Evolutionary conservation across 1,284 basidiomycete genomes (phyloP).

Genomic region (Microbotryomycetes sp.): DNA sequence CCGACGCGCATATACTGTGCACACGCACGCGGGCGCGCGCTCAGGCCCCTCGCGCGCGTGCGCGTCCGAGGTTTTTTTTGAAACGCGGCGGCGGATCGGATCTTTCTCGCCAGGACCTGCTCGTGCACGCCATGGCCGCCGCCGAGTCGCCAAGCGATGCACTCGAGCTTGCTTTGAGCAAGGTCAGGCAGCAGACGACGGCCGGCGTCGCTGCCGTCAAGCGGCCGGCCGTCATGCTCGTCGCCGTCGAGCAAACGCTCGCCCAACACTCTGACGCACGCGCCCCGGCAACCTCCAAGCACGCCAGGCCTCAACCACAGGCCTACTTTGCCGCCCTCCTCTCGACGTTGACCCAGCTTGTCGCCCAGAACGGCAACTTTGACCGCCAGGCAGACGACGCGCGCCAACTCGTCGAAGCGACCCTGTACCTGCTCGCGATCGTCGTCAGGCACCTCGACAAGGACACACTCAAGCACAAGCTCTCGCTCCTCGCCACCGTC

Average conservation of each 20-base stretch:
- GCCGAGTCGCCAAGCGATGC: not conserved
- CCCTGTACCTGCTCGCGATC: conserved; percentile 80
- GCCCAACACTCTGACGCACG: conserved; percentile 56
- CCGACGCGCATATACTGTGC: no score
- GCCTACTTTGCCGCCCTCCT: conserved; percentile 84
- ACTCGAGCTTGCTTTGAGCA: conserved; percentile 52
- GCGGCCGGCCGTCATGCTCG: conserved; percentile 77
- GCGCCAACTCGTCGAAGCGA: conserved; percentile 61
- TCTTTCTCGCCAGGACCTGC: not conserved
- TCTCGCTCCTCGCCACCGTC: conserved; percentile 44
- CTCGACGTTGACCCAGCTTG: conserved; percentile 58
- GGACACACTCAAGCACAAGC: conserved; percentile 41
- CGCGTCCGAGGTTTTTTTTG: not conserved
- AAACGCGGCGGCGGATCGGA: not conserved
- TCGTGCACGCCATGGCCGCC: not conserved
- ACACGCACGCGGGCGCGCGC: no score
- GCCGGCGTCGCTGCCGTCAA: conserved; percentile 81
- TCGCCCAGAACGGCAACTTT: conserved; percentile 8
- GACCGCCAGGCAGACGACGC: conserved; percentile 53
- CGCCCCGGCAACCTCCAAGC: conserved; percentile 40
- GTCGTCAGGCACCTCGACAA: conserved; percentile 61
- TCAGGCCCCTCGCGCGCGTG: not conserved
- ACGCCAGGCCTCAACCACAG: conserved; percentile 50
- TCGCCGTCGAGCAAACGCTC: conserved; percentile 83
- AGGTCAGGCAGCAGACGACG: conserved; percentile 78